Evolutionary conservation across 257 asterid genomes (phyloP).

Genomic region (Solanum boliviense): DNA sequence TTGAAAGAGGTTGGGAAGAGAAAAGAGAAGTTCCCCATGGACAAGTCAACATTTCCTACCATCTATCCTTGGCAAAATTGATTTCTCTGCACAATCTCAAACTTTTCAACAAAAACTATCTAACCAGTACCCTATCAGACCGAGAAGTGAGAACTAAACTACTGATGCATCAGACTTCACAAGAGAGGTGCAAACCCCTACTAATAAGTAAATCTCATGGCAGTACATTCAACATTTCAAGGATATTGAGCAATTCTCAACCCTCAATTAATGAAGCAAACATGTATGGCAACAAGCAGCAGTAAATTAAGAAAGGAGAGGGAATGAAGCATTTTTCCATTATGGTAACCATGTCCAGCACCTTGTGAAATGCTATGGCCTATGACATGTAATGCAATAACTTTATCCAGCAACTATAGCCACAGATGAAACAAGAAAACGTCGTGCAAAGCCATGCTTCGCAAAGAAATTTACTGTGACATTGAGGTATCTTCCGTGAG

Average conservation of each 20-base stretch:
- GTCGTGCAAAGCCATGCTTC: not conserved
- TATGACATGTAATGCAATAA: not conserved
- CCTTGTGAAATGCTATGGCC: not conserved
- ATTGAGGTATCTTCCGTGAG: not conserved
- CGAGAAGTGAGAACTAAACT: not conserved
- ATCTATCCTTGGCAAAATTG: not conserved
- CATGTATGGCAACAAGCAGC: not conserved
- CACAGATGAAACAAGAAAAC: not conserved
- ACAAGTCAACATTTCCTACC: not conserved
- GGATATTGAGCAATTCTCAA: not conserved
- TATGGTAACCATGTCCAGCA: not conserved
- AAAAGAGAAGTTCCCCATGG: not conserved
- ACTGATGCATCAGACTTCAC: not conserved
- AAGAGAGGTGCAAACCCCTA: not conserved
- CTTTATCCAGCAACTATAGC: not conserved
- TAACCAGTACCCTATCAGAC: not conserved
- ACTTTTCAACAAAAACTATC: not conserved
- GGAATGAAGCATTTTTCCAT: not conserved
- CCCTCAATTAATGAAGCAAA: not conserved
- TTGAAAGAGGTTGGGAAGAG: not conserved
- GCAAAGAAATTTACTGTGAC: not conserved
- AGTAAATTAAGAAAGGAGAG: not conserved
- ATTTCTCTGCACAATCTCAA: not conserved
- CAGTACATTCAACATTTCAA: not conserved
- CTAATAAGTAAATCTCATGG: not conserved